These are phyloP conservation scores for Abelmoschus esculentus DNA, from an alignment of 345 rosid species.

Conservation along the genomic window DNA sequence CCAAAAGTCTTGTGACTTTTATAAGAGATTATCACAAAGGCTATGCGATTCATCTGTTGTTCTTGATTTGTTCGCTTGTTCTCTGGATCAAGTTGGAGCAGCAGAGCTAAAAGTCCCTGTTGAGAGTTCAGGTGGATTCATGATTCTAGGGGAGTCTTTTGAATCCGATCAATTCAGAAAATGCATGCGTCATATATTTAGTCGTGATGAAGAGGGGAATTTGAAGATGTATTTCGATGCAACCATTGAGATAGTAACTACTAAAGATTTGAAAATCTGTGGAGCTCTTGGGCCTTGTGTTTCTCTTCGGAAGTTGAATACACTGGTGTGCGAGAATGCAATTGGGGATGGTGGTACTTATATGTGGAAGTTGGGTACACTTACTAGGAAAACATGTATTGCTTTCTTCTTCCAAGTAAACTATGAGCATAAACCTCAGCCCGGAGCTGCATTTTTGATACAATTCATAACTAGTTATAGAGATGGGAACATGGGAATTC, in stretches of 20 bases:
- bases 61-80: slow-evolving; percentile 89
- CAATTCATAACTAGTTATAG: slow-evolving; percentile 82
- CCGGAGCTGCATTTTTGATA: slow-evolving; percentile 80
- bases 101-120: slow-evolving; percentile 74
- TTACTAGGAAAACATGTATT: slow-evolving; percentile 69
- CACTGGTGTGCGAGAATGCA: slow-evolving; percentile 58
- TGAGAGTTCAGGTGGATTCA: slow-evolving; percentile 85
- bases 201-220: slow-evolving; percentile 54
- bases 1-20: slow-evolving; percentile 52
- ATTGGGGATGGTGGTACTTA: slow-evolving; percentile 79
- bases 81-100: slow-evolving; percentile 91
- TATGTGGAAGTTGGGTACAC: slow-evolving; percentile 71
- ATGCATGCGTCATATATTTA: slow-evolving; percentile 67
- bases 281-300: slow-evolving; percentile 96
- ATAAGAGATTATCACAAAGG: slow-evolving; percentile 51
- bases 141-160: slow-evolving; percentile 80
- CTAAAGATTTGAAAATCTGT: slow-evolving; percentile 65
- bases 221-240: slow-evolving; percentile 82
- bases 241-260: slow-evolving; percentile 77
- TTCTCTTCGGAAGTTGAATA: slow-evolving; percentile 56
- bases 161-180: slow-evolving; percentile 70
- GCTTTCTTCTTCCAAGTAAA: slow-evolving; percentile 75
- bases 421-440: slow-evolving; percentile 54
- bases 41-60: slow-evolving; percentile 52
- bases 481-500: slow-evolving; percentile 52